Conservation (phyloP, 305 asterid genomes). For the Petunia hybrid region DNA sequence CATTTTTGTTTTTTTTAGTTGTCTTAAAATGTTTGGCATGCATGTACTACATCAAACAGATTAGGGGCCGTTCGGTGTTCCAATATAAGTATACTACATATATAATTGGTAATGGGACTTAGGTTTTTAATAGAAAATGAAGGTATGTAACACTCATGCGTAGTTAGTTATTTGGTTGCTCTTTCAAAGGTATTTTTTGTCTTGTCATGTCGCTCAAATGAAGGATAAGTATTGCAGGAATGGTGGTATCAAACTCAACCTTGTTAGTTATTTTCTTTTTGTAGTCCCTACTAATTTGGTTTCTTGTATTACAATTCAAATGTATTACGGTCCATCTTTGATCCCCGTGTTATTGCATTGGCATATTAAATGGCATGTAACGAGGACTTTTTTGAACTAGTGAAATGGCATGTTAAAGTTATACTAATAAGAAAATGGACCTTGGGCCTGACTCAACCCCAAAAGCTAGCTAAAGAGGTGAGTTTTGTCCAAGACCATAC, state of each 20-base stretch:
- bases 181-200: background rate
- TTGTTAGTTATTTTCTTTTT: slow-evolving; percentile 27
- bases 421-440: background rate
- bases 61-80: background rate
- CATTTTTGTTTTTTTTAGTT: slow-evolving; percentile 22
- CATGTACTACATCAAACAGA: slow-evolving; percentile 8
- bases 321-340: background rate
- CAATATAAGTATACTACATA: background rate
- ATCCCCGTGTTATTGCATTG: background rate
- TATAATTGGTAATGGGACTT: slow-evolving; percentile 20
- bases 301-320: background rate
- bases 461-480: too few relatives aligned
- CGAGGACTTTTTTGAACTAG: background rate
- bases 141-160: background rate
- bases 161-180: background rate
- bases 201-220: slow-evolving; percentile 9
- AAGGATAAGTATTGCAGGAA: slow-evolving; percentile 6
- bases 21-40: slow-evolving; percentile 22
- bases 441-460: too few relatives aligned
- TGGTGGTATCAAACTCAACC: background rate
- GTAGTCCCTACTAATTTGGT: background rate
- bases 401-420: background rate
- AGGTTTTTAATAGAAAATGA: background rate
- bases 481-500: too few relatives aligned
- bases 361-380: slow-evolving; percentile 8